Conservation (phyloP, 345 rosid genomes). For the Chamaenerion angustifolium region DNA sequence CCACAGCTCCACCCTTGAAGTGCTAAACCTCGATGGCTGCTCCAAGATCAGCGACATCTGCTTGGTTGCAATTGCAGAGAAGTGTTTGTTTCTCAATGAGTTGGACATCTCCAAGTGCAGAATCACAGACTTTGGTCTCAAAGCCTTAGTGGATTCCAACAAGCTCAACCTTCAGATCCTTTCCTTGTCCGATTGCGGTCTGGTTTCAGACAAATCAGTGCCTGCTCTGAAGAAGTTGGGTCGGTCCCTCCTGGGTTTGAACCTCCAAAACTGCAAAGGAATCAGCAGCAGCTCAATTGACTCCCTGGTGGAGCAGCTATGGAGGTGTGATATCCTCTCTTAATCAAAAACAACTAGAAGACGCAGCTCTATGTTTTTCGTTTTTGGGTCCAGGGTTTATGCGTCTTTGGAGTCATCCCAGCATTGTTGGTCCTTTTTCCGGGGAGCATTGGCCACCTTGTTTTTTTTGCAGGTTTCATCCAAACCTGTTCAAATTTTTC, state of each 20-base stretch:
- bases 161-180: constrained; percentile 61
- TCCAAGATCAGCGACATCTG: constrained; percentile 47
- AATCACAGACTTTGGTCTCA: constrained; percentile 41
- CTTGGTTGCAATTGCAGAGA: constrained; percentile 47
- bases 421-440: too few species aligned
- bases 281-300: constrained; percentile 40
- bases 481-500: too few species aligned
- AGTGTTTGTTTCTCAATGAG: constrained; percentile 61
- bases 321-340: constrained; percentile 79
- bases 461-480: too few species aligned
- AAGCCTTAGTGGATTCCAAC: constrained; percentile 45
- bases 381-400: neutral
- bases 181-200: constrained; percentile 57
- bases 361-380: neutral
- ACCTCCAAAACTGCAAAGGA: constrained; percentile 62
- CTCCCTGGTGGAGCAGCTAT: constrained; percentile 49
- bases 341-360: constrained; percentile 9
- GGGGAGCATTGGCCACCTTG: too few species aligned
- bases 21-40: constrained; percentile 66
- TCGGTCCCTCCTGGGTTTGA: constrained; percentile 57
- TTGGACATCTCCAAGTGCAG: constrained; percentile 33
- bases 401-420: constrained; percentile 2
- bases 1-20: constrained; percentile 65
- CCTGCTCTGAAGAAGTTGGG: constrained; percentile 44
- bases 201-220: constrained; percentile 59